A percentile compares a stretch with the other conserved stretches of the same genome.
Evolutionary conservation across 1,284 basidiomycete species (phyloP).

Genomic region (Takashimella koratensis): DNA sequence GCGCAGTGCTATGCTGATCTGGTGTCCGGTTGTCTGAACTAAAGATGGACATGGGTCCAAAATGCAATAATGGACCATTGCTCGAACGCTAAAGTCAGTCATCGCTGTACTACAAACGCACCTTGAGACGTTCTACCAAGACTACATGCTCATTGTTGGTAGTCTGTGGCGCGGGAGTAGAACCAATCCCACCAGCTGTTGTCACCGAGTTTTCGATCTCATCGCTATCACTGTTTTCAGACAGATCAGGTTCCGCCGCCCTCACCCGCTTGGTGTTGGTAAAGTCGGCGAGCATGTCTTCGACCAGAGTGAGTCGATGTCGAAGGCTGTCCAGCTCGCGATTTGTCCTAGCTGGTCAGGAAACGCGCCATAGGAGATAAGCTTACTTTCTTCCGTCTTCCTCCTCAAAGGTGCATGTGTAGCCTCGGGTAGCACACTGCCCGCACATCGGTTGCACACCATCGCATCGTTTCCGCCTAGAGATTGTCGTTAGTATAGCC

Average conservation of each 20-base stretch:
- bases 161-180: neutral
- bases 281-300: neutral
- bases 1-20: too few relatives aligned
- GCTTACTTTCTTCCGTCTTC: constrained; percentile 24
- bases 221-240: too few relatives aligned
- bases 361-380: too few relatives aligned
- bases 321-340: constrained; percentile 1
- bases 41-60: constrained; percentile 24
- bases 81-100: neutral
- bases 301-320: neutral
- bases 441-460: constrained; percentile 1
- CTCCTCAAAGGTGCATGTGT: constrained; percentile 18
- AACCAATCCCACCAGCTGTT: too few relatives aligned
- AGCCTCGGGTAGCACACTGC: constrained; percentile 9
- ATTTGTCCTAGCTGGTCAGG: too few relatives aligned
- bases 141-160: neutral
- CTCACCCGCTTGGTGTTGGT: too few relatives aligned
- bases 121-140: constrained; percentile 13
- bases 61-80: constrained; percentile 18
- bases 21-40: too few relatives aligned
- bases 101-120: neutral
- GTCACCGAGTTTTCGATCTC: too few relatives aligned
- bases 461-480: constrained; percentile 2
- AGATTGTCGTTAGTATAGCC: too few relatives aligned
- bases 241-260: too few relatives aligned